A percentile compares a stretch with the other conserved stretches of the same genome.
These are phyloP conservation scores for Acer campestre DNA, from an alignment of 345 rosid genomes.

Conservation along the genomic window DNA sequence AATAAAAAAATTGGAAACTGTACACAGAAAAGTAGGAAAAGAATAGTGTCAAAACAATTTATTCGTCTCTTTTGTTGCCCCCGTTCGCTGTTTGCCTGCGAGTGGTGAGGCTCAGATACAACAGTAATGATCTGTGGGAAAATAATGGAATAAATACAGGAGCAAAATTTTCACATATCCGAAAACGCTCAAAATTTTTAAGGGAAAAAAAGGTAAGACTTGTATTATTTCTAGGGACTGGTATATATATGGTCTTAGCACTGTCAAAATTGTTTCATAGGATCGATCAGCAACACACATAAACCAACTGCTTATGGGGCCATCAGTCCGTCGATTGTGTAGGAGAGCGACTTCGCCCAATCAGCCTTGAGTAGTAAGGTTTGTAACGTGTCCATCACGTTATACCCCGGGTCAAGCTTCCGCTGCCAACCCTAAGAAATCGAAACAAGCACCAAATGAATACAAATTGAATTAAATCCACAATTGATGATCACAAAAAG, in stretches of 20 bases:
- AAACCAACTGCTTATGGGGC: slow-evolving; percentile 63
- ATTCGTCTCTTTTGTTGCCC: slow-evolving; percentile 8
- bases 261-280: slow-evolving; percentile 41
- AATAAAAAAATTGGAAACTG: neutral
- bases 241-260: slow-evolving; percentile 33
- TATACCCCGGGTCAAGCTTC: slow-evolving; percentile 88
- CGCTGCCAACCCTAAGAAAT: slow-evolving; percentile 87
- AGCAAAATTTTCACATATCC: slow-evolving; percentile 21
- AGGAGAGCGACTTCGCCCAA: slow-evolving; percentile 91
- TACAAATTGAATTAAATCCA: neutral
- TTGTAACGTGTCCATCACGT: slow-evolving; percentile 85
- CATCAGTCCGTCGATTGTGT: slow-evolving; percentile 97
- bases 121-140: slow-evolving; percentile 14
- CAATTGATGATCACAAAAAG: neutral
- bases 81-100: slow-evolving; percentile 13
- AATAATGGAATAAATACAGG: slow-evolving; percentile 23
- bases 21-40: neutral
- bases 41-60: slow-evolving; percentile 18
- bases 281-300: slow-evolving; percentile 20
- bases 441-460: slow-evolving; percentile 6
- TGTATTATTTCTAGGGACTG: slow-evolving; percentile 26
- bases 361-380: slow-evolving; percentile 76
- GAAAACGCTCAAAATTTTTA: neutral
- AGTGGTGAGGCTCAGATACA: slow-evolving; percentile 13
- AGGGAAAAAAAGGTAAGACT: slow-evolving; percentile 13